Evolutionary conservation across 441 rosid genomes (phyloP), one percentile per base, ranked within the genome.

Genomic region (Pelargonium citronellum): DNA sequence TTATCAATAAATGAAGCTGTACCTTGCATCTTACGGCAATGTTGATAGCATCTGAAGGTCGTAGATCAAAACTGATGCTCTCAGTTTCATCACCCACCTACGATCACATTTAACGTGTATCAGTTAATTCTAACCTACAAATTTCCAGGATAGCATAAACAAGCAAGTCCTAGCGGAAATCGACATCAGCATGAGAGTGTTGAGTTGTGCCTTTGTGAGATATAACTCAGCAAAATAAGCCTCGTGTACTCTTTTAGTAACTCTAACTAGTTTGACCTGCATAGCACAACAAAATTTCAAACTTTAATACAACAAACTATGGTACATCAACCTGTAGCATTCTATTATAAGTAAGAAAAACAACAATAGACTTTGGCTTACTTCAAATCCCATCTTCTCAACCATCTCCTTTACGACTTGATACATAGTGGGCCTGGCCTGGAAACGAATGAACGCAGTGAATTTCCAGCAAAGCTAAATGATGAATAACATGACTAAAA

Each of bases 11-110:
- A 16, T n/a, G 61, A 7, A 55, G 61, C 0, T 17, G 61, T 84
- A 94, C 98, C 95, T 94, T 86, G 95, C 97, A 94, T 85, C 96
- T 86, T 69, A 94, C 97, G 17, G 97, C 98, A 78, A 91, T 94
- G 74, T 94, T 94, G 73, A 94, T 87, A 74, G 98, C 98, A 83
- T 94, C 98, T 44, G 98, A 92, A 74, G 98, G 97, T 62, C 96
- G 84, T 43, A 94, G 95, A 71, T 94, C 98, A 72, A 94, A 94
- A 84, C 92, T 90, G 61, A 94, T 75, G 67, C 79, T 77, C 69
- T 90, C 83, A 7, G 83, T 74, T 51, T 84, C 84, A 72, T 84
- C 73, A 41, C 88, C 97, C 62, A 83, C 83, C 97, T 93, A 84
- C 53, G 39, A 78, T 47, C 72, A 78, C 61, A 69, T 51, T 68